Base-by-base conservation (phyloP, 2,329 filamentous ascomycete genomes). In the Trichoderma afroharzianum region DNA sequence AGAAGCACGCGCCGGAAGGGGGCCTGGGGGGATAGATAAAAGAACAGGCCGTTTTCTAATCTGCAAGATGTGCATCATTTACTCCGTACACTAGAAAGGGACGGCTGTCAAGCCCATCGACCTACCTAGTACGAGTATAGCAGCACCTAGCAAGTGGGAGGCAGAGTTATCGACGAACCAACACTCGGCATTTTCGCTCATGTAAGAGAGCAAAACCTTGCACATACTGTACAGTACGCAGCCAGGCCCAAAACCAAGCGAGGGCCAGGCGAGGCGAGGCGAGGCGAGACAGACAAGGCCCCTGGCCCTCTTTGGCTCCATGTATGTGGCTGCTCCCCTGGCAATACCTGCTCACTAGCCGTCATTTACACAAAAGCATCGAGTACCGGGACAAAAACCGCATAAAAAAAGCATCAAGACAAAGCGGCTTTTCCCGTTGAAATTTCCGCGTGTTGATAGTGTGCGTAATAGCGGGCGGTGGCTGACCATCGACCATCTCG, bases 1-100 rank as follows among this genome's bases (percentile, higher is more conserved):
- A 62, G 50, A 24, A 32, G 68, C 59, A 53, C 26, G 62, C 50
- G 71, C 47, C 64, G 32, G 12, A 66, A 59, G 59, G 57, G 67
- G 67, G 57, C 32, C 21, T 43, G 43, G 21, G 12, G 63, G 64
- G 36, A 68, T 70, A 75, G 72, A 72, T 73, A 71, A 64, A 71
- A 47, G 36, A 28, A 43, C 30, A 28, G 33, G 24, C 59, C 30
- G 21, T 57, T 32, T 55, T 70, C 50, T 58, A 32, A 59, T 57
- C 32, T 70, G 33, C 62, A 64, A 58, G 61, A 63, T 59, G 62
- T 71, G 36, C 68, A 71, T 58, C 47, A 66, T 53, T 26, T 71
- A 33, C 61, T 67, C 50, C 53, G 33, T 24, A 58, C 63, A 58
- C 55, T 58, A 64, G 39, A 53, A 33, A 24, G 62, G 62, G n/a